Conservation (phyloP, 2,329 filamentous ascomycete species). For the Colletotrichum graminicola region DNA sequence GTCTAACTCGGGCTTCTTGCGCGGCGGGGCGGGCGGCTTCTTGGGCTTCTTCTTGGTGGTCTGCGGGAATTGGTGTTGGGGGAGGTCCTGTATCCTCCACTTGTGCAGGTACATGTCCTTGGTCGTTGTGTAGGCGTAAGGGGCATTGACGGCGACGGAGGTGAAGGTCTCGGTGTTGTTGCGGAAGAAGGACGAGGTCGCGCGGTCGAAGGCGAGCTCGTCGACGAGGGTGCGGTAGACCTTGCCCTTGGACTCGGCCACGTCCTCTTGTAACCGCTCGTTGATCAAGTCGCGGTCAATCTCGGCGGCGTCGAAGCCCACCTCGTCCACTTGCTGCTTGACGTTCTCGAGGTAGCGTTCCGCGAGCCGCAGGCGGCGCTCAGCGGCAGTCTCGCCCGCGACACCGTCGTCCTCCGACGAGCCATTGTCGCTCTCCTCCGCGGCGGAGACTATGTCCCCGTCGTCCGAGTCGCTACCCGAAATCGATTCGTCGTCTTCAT, state of each 20-base stretch:
- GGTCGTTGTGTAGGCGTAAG: conserved; percentile 88
- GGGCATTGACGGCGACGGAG: conserved; percentile 81
- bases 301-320: conserved; percentile 92
- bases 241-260: conserved; percentile 90
- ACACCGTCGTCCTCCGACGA: conserved; percentile 67
- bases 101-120: conserved; percentile 89
- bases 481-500: conserved; percentile 74
- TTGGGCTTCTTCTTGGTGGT: conserved; percentile 68
- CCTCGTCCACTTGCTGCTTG: conserved; percentile 83
- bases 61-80: conserved; percentile 70
- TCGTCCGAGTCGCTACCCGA: conserved; percentile 85
- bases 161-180: conserved; percentile 84
- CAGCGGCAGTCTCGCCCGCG: conserved; percentile 90
- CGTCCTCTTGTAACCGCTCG: conserved; percentile 89
- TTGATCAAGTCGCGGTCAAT: conserved; percentile 94
- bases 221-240: conserved; percentile 85
- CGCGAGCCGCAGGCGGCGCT: conserved; percentile 86
- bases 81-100: conserved; percentile 83
- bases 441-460: conserved; percentile 57
- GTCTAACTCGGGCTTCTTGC: conserved; percentile 72
- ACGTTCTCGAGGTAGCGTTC: conserved; percentile 95
- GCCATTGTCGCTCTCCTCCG: conserved; percentile 59
- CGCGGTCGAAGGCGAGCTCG: conserved; percentile 76
- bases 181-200: conserved; percentile 79
- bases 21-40: conserved; percentile 69